These are phyloP conservation scores for Melampsora larici-populina DNA, from an alignment of 1,284 basidiomycete genomes.

Conservation along the genomic window DNA sequence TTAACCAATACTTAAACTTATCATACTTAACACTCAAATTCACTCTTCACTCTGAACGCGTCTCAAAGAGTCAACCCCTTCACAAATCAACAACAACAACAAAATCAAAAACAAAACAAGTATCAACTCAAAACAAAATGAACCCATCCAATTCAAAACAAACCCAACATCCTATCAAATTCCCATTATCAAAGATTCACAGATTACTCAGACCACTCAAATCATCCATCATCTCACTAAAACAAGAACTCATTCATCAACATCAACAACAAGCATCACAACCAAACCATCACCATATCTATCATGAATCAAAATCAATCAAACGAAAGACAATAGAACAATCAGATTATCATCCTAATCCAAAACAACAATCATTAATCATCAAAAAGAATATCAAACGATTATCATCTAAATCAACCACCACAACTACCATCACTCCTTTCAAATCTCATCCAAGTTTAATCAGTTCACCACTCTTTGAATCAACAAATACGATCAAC, in stretches of 20 bases:
- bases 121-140: no score
- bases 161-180: neutral
- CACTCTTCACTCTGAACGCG: no score
- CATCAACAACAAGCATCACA: neutral
- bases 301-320: slow-evolving; percentile 16
- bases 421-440: neutral
- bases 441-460: neutral
- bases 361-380: neutral
- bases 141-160: no score
- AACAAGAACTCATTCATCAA: neutral
- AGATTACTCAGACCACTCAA: slow-evolving; percentile 24
- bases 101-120: no score
- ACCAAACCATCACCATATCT: neutral
- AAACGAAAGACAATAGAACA: neutral
- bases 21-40: no score
- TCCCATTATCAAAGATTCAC: slow-evolving; percentile 13
- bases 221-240: slow-evolving; percentile 27
- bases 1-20: no score
- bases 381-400: neutral
- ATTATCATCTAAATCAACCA: neutral
- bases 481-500: neutral
- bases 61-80: no score
- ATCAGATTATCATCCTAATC: neutral
- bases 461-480: slow-evolving; percentile 24
- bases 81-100: no score